Evolutionary conservation across 257 asterid genomes (phyloP), one percentile per base, ranked within the genome.

Genomic region (Apocynum venetum): DNA sequence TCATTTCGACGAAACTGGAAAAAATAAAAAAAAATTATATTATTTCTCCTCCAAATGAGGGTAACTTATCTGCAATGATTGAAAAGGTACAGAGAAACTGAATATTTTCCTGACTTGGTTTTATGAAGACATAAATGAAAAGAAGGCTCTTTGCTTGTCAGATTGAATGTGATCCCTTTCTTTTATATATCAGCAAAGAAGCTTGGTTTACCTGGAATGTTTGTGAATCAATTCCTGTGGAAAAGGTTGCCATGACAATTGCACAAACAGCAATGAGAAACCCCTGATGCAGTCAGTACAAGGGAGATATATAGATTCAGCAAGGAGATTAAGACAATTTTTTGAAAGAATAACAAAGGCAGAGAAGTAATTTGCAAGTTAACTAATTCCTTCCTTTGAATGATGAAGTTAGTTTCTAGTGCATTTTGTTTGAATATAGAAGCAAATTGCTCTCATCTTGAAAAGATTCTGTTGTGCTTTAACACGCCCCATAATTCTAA

Each of bases 181-280:
- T 25, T 25, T 25, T 25, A 25, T 25, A 25, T 25, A 25, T 25
- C 14, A 66, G 6, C 12, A 46, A 67, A 79, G 68, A 63, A 49
- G 80, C 56, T 41, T 15, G 46, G 43, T 47, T 57, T 48, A 90
- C 97, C 98, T 94, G 98, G 85, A 94, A 94, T 44, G 98, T 76
- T 74, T 94, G 89, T 11, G 97, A 94, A 71, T 92, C 98, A 47
- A 92, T 94, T 81, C 98, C 98, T 0, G 98, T 94, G 25, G 98
- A 94, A 79, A 94, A 94, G 0, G 98, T 94, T 14, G 97, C 98
- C 76, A 91, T 89, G 61, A 92, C 98, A 74, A 92, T 87, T 52
- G 97, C 97, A 73, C 91, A 89, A 43, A 94, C 78, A 76, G 91
- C 98, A 73, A 94, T 87, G 70, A 88, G 87, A 52, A 94, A 92